Base-by-base conservation (phyloP, 1,284 basidiomycete genomes). In the Sporisorium scitamineum region DNA sequence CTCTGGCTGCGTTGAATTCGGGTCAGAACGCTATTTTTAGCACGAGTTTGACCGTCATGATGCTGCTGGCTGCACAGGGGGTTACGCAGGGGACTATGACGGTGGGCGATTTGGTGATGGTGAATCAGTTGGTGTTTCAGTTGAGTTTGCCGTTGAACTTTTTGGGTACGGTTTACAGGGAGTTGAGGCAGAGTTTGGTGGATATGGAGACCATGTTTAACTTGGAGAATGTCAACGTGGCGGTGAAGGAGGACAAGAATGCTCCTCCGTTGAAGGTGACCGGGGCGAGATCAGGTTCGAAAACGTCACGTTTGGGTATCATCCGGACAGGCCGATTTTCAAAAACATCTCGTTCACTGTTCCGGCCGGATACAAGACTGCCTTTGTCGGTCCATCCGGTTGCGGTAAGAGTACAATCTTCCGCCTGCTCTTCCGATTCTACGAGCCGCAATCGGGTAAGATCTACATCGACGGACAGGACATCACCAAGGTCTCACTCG, bases 81-180 rank as follows among this genome's bases (percentile, higher is more conserved):
- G 92, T 99, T 6, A 87, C 95, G 50, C 92, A 94, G 77, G 95
- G 95, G 13, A 94, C 93, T 0, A 98, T 99, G 96, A 97, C 95
- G 2, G 90, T 99, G 26, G 97, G 96, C 11, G 96, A 99, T 84
- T 89, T 99, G 22, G 97, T 99, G 71, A 97, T 99, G 93, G 92
- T 97, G 80, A 99, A 99, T 86, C 96, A 98, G 85, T 89, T 99
- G n/a, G 95, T 99, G 41, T 99, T 99, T 88, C 97, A 99, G 85
- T 88, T 99, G 0, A 96, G 94, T 1, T 87, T 99, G 24, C 96
- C 96, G 2, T 90, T 99, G 71, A 98, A 98, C 87, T 99, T 99
- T 87, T 87, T 99, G 61, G 96, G 96, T 0, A 94, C 94, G 0
- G 95, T 99, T 53, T 99, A 99, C 83, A 92, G 97, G 55, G 96